phyloP scores from a whole-genome alignment of 2,329 filamentous ascomycete genomes.

The Neospermospora avenae region DNA sequence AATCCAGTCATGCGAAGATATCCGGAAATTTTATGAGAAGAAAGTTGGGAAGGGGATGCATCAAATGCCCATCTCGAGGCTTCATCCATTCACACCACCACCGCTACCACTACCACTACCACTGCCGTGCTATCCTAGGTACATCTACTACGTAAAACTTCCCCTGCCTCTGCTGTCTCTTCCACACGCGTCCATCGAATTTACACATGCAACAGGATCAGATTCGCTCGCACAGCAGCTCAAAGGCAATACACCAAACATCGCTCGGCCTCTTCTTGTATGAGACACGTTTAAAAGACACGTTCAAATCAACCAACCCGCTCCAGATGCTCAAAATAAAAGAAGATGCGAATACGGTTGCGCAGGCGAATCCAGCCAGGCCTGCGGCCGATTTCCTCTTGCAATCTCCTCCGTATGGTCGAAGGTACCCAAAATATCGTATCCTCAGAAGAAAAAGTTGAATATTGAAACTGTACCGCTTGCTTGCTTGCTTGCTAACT shows the following conservation, averaged over 20 bases:
- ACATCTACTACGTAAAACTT: not conserved
- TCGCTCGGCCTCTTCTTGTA: not conserved
- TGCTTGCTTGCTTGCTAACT: constrained; percentile 2
- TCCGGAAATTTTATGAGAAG: too few relatives aligned
- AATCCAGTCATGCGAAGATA: too few relatives aligned
- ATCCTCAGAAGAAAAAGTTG: not conserved
- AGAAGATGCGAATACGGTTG: not conserved
- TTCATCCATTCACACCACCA: not conserved
- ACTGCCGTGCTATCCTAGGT: not conserved
- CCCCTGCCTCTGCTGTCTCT: not conserved
- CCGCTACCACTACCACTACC: too few relatives aligned
- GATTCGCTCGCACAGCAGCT: too few relatives aligned
- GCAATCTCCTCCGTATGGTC: not conserved
- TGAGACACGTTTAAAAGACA: not conserved
- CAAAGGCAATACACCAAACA: not conserved
- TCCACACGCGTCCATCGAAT: not conserved
- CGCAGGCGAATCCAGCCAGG: not conserved
- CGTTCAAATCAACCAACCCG: not conserved
- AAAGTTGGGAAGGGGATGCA: not conserved
- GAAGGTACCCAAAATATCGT: not conserved
- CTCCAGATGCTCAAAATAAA: not conserved
- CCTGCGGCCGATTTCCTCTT: not conserved
- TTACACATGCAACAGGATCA: not conserved
- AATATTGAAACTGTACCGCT: not conserved
- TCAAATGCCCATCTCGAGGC: not conserved